Percentiles rank a stretch among this genome's conserved stretches.
phyloP scores from a whole-genome alignment of 192 early-diverging fungal species.

The Mortierella alpina region DNA sequence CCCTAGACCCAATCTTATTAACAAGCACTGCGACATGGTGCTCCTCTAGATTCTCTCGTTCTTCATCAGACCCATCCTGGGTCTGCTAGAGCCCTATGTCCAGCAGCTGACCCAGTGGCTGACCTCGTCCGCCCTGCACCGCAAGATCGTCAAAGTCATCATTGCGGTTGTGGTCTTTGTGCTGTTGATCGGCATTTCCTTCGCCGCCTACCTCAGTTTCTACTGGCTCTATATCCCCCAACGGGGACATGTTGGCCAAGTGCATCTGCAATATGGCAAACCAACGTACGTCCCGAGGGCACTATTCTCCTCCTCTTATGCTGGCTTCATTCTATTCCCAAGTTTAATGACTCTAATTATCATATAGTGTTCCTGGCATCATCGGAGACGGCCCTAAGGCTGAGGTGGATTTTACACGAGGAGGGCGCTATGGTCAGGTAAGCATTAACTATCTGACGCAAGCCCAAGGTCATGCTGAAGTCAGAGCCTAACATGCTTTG shows the following conservation, averaged over 20 bases:
- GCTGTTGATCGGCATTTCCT: slow-evolving; percentile 37
- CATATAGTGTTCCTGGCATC: slow-evolving; percentile 27
- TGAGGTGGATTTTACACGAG: slow-evolving; percentile 52
- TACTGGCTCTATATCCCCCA: slow-evolving; percentile 60
- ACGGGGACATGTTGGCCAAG: slow-evolving; percentile 52
- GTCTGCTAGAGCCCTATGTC: slow-evolving; percentile 55
- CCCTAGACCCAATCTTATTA: neutral
- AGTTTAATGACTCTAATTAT: too few relatives aligned
- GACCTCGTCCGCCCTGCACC: slow-evolving; percentile 54
- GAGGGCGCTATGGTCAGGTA: slow-evolving; percentile 42
- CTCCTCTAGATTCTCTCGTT: slow-evolving; percentile 46
- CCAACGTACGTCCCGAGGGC: slow-evolving; percentile 24
- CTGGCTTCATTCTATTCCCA: neutral
- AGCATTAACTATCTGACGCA: too few relatives aligned
- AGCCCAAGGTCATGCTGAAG: neutral
- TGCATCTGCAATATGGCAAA: slow-evolving; percentile 57
- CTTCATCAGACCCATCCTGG: slow-evolving; percentile 53
- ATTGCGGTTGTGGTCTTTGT: slow-evolving; percentile 32
- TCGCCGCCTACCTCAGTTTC: slow-evolving; percentile 54
- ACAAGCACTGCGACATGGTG: neutral
- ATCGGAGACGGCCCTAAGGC: slow-evolving; percentile 30
- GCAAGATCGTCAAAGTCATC: slow-evolving; percentile 55
- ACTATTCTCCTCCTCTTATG: neutral
- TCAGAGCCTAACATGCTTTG: neutral
- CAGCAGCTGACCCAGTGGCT: slow-evolving; percentile 42